These are phyloP conservation scores for Berkeleyomyces rouxiae DNA, from an alignment of 2,329 filamentous ascomycete genomes.

Conservation along the genomic window DNA sequence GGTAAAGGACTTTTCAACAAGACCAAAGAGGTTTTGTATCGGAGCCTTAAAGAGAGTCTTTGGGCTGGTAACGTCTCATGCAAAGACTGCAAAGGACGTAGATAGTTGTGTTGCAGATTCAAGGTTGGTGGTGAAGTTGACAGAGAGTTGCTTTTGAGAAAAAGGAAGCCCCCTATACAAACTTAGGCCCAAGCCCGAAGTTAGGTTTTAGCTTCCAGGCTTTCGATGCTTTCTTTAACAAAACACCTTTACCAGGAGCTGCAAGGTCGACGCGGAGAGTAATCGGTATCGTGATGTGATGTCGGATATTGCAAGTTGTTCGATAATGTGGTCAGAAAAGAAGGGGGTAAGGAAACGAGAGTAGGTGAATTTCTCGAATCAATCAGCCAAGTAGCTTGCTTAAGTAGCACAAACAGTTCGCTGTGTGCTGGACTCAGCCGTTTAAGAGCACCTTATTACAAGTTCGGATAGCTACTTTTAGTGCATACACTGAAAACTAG, in stretches of 20 bases:
- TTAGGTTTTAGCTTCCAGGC: not conserved
- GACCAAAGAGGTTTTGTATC: not conserved
- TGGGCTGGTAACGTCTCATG: not conserved
- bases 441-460: not conserved
- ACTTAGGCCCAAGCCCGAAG: not conserved
- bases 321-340: not conserved
- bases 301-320: not conserved
- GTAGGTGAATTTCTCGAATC: not conserved
- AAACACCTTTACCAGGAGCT: not conserved
- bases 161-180: not conserved
- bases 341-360: not conserved
- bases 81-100: not conserved
- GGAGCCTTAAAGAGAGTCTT: not conserved
- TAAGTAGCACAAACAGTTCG: not conserved
- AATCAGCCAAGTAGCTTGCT: not conserved
- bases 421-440: not conserved
- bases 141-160: not conserved
- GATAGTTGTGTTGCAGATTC: not conserved
- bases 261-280: no score
- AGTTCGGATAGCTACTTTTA: not conserved
- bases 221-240: not conserved
- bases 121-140: not conserved
- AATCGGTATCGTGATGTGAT: no score
- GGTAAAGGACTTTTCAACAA: not conserved
- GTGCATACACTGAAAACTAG: not conserved